Evolutionary conservation across 2,329 filamentous ascomycete genomes (phyloP).

Genomic region (Immersiporthe knoxdaviesiana): DNA sequence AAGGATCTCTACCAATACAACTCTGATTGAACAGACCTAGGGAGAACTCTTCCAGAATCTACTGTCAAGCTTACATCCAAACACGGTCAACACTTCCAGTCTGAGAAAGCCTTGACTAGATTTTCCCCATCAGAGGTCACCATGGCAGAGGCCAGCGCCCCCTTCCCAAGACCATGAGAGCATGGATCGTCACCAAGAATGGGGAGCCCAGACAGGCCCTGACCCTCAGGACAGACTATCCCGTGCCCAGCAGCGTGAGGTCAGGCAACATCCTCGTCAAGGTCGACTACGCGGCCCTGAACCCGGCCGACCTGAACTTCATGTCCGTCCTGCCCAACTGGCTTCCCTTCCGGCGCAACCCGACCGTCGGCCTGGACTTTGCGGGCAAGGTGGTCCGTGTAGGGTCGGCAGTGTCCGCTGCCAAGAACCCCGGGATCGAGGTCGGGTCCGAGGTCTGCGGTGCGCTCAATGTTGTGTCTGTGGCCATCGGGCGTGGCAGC

Average conservation of each 20-base stretch:
- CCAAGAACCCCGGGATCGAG: conserved; percentile 19
- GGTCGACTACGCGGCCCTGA: conserved; percentile 41
- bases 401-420: conserved; percentile 32
- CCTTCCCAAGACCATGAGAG: conserved; percentile 36
- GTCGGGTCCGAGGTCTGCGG: conserved; percentile 39
- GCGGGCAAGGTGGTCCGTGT: conserved; percentile 39
- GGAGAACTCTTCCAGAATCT: not conserved
- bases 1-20: not conserved
- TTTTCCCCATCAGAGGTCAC: too few species aligned
- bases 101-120: too few species aligned
- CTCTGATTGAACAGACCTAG: not conserved
- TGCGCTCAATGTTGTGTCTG: conserved; percentile 35
- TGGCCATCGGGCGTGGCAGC: conserved; percentile 38
- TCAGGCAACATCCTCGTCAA: conserved; percentile 37
- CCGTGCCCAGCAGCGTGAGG: conserved; percentile 29
- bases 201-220: conserved; percentile 35
- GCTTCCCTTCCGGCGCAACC: conserved; percentile 38
- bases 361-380: conserved; percentile 42
- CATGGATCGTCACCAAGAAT: conserved; percentile 37
- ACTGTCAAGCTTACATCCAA: too few species aligned
- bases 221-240: conserved; percentile 32
- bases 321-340: conserved; percentile 38
- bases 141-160: conserved; percentile 17
- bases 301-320: conserved; percentile 42
- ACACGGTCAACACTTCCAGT: too few species aligned